Evolutionary conservation across 1,284 basidiomycete species (phyloP), one percentile per base, ranked within the genome.

Genomic region (Waitea zeae): DNA sequence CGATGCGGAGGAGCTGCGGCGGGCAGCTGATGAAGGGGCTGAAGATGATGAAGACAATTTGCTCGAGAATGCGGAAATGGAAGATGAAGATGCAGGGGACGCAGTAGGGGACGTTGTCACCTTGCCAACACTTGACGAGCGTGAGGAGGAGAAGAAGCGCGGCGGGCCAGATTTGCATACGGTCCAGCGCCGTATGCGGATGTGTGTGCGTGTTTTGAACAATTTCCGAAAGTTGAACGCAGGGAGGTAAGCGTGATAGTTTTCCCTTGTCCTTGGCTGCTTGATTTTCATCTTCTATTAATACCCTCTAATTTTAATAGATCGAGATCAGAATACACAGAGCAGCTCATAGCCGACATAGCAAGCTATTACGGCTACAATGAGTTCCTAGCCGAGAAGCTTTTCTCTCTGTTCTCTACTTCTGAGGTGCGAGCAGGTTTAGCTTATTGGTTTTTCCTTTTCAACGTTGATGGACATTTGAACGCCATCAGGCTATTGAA

Each of bases 351-450:
- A 19, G 64, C 76, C 29, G 89, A 96, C 48, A 88, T 96, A 47
- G 77, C 76, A 12, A 88, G 70, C 46, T 98, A 98, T 61, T 97
- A 97, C 52, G 95, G 95, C 30, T 98, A 99, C 62, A 98, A 97
- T 49, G 78, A 86, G 7, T 98, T 90, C 61, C 69, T 99, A 32
- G 76, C 84, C 3, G 86, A 92, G 51, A 96, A 96, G 58, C 62
- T 99, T 15, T 93, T 97, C 60, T 77, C 84, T 44, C 64, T 99
- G 20, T 98, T 99, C 59, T 71, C 87, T 3, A 78, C 92, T 4
- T 76, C 81, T 37, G 95, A 98, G 70, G 88, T 83, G 42, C 39
- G 59, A 48, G n/a, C 39, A 7, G 28, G n/a, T n/a, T n/a, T n/a
- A n/a, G 32, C 39, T 29, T 31, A n/a, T 36, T 41, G 34, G 13